Evolutionary conservation across 306 rosid genomes (phyloP).

Genomic region (Alnus glutinosa): DNA sequence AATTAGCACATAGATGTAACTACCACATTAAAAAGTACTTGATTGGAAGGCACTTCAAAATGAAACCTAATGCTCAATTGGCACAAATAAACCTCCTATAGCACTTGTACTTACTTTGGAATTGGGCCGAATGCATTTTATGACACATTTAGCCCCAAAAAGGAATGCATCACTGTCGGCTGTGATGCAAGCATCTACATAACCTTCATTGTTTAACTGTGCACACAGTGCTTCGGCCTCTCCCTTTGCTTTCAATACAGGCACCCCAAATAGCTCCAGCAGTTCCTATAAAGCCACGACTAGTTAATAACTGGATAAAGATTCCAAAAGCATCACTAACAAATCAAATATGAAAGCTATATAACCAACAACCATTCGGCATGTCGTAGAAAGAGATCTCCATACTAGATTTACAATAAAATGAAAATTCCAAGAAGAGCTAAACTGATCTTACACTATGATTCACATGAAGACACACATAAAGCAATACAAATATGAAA

Average conservation of each 20-base stretch:
- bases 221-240: constrained; percentile 96
- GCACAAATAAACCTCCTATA: constrained; percentile 5
- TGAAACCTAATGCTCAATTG: neutral
- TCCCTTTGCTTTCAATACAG: constrained; percentile 83
- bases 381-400: constrained; percentile 11
- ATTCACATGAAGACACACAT: constrained; percentile 8
- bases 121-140: constrained; percentile 63
- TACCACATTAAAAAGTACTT: neutral
- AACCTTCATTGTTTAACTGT: constrained; percentile 72
- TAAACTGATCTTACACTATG: neutral
- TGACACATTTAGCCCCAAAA: constrained; percentile 74
- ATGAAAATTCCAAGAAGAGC: neutral
- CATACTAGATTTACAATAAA: constrained; percentile 15
- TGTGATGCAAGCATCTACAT: constrained; percentile 88
- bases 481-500: neutral
- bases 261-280: constrained; percentile 82
- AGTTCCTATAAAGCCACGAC: constrained; percentile 60
- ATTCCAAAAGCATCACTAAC: constrained; percentile 29
- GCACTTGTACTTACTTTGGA: constrained; percentile 53
- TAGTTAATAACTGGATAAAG: constrained; percentile 27
- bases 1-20: constrained; percentile 4
- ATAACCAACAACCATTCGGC: constrained; percentile 9
- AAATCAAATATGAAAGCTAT: constrained; percentile 17
- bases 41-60: neutral
- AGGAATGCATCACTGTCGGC: constrained; percentile 90